Percentiles rank a stretch among this genome's conserved stretches.
These are phyloP conservation scores for Cylindrodendrum hubeiense DNA, from an alignment of 2,329 filamentous ascomycete species.

Conservation along the genomic window DNA sequence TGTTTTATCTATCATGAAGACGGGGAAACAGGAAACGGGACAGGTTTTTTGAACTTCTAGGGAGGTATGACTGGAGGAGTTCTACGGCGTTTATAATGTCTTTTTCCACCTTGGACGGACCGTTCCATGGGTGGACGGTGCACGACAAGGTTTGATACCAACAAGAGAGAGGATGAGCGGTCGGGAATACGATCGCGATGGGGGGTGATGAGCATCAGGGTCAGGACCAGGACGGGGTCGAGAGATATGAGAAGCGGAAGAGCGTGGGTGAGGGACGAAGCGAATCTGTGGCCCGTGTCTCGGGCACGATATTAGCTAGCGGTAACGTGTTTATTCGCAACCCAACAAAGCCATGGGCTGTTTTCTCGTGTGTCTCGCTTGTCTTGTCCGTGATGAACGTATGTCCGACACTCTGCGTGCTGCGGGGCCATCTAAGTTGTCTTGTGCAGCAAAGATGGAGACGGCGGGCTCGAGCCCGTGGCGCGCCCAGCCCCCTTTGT, in stretches of 20 bases:
- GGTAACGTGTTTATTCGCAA: constrained; percentile 40
- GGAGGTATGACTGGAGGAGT: constrained; percentile 44
- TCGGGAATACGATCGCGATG: constrained; percentile 15
- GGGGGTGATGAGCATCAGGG: not conserved
- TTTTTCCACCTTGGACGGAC: constrained; percentile 38
- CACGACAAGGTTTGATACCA: constrained; percentile 44
- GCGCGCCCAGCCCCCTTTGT: constrained; percentile 10
- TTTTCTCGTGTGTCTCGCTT: constrained; percentile 36
- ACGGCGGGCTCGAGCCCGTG: not conserved
- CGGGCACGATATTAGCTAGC: constrained; percentile 37
- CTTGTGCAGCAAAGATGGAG: not conserved
- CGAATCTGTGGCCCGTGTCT: constrained; percentile 35
- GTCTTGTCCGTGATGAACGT: constrained; percentile 22
- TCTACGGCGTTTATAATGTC: constrained; percentile 41
- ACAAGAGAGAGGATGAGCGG: constrained; percentile 33
- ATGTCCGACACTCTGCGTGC: constrained; percentile 11
- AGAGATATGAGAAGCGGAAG: constrained; percentile 20
- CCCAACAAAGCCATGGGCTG: constrained; percentile 41
- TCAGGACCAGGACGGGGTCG: constrained; percentile 30
- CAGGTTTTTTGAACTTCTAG: constrained; percentile 33
- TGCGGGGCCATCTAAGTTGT: constrained; percentile 11
- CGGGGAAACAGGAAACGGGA: constrained; percentile 34
- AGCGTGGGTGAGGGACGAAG: constrained; percentile 28
- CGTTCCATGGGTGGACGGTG: constrained; percentile 42
- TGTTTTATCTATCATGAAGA: constrained; percentile 31